Evolutionary conservation across 2,329 filamentous ascomycete genomes (phyloP), one percentile per base, ranked within the genome.

Genomic region (Aulographum hederae): DNA sequence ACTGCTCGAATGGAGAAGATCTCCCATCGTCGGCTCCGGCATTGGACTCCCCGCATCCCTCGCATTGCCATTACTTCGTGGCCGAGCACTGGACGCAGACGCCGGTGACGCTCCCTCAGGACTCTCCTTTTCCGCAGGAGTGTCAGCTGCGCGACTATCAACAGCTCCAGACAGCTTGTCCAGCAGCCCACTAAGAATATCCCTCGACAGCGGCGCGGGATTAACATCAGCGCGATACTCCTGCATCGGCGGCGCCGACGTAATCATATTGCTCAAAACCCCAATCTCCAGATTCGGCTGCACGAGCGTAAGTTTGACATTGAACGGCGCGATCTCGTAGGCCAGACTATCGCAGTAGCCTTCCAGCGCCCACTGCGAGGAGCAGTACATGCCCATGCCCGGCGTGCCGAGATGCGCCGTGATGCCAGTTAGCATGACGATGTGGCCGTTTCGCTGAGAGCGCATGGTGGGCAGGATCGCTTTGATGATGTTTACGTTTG

Each of bases 251-350:
- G 86, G 85, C 3, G 80, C 78, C 41, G 86, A 81, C 30, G 74
- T 78, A 43, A 95, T 78, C 34, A 77, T 74, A 55, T 92, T 92
- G 18, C 81, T 89, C 35, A 95, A 64, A 19, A 82, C 73, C 40
- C 78, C 73, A 38, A 93, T 80, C 58, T 95, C 86, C 57, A 93
- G 82, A 54, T 84, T 91, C 17, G 85, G 84, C 60, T 98, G 86
- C 28, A 98, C 77, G 41, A 95, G 85, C 26, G 84, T 94, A 52
- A 95, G 71, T 53, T 86, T 92, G 58, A 95, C 73, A 56, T 94
- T 94, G 61, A 95, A 95, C 0, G 89, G 89, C 1, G 86, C 54
- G 39, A 98, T 78, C 55, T 98, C 89, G 54, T 94, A 98, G 2
- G 86, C 85, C 16, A 98, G 65, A 37, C 81, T 72, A 56, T 95